Percentiles rank a stretch among this genome's conserved stretches.
Evolutionary conservation across 352 stramenopile species (phyloP).

Genomic region (Phytophthora tubulina): DNA sequence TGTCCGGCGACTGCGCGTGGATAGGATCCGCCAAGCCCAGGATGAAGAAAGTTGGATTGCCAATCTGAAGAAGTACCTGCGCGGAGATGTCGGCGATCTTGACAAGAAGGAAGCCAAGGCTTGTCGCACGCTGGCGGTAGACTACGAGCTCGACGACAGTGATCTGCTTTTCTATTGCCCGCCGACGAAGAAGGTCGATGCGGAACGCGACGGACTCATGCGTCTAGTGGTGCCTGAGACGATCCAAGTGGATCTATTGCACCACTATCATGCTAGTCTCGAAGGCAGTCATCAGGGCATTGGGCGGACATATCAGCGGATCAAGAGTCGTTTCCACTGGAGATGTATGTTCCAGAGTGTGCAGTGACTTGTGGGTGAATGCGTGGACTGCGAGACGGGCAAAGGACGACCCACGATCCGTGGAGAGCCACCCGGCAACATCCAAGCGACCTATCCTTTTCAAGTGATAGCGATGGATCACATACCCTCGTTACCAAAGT

Average conservation of each 20-base stretch:
- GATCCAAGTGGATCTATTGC: background rate
- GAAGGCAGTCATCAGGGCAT: constrained; percentile 5
- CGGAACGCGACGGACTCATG: background rate
- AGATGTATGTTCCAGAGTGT: constrained; percentile 2
- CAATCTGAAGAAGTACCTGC: background rate
- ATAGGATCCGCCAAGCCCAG: constrained; percentile 6
- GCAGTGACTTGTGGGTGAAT: constrained; percentile 8
- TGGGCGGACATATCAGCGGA: background rate
- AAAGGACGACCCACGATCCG: background rate
- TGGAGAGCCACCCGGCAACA: constrained; percentile 11
- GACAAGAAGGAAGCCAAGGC: background rate
- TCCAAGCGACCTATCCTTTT: constrained; percentile 30
- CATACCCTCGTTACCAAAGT: constrained; percentile 35
- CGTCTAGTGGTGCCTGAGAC: background rate
- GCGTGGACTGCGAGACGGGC: constrained; percentile 4
- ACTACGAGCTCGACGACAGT: constrained; percentile 15
- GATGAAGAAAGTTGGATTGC: constrained; percentile 11
- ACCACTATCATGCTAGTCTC: constrained; percentile 6
- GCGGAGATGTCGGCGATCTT: background rate
- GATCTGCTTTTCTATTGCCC: constrained; percentile 7
- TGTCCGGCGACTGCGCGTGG: background rate
- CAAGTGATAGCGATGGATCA: constrained; percentile 46
- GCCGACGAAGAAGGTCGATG: background rate
- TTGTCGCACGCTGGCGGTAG: background rate
- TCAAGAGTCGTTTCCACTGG: constrained; percentile 3